A percentile compares a stretch with the other conserved stretches of the same genome.
phyloP scores from a whole-genome alignment of 257 asterid species.

The Plectranthus barbatus region DNA sequence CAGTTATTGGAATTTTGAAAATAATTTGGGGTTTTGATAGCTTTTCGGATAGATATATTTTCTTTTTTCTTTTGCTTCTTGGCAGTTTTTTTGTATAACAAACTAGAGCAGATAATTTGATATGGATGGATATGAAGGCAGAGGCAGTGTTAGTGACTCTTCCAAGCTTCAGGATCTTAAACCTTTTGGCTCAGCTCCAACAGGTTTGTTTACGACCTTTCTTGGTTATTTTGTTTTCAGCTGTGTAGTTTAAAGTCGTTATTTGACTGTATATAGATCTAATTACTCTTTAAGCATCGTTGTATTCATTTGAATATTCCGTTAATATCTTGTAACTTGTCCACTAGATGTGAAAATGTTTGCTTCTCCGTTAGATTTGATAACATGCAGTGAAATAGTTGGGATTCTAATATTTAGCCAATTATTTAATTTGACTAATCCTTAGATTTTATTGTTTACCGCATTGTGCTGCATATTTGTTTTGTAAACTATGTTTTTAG shows the following conservation, averaged over 20 bases:
- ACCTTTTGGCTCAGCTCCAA: constrained; percentile 48
- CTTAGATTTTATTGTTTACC: neutral
- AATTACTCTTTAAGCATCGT: neutral
- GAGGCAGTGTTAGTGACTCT: constrained; percentile 28
- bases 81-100: constrained; percentile 9
- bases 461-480: neutral
- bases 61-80: neutral
- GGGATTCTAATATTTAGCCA: neutral
- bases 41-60: neutral
- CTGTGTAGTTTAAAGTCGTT: constrained; percentile 3
- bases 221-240: neutral
- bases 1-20: constrained; percentile 5
- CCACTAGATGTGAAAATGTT: neutral
- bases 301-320: neutral
- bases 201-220: constrained; percentile 36
- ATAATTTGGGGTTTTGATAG: constrained; percentile 16
- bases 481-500: neutral
- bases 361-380: neutral
- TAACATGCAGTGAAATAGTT: neutral
- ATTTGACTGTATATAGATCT: constrained; percentile 10
- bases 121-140: constrained; percentile 73
- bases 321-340: neutral
- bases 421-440: neutral
- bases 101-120: constrained; percentile 18
- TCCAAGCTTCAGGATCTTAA: constrained; percentile 42